Evolutionary conservation across 2,329 filamentous ascomycete genomes (phyloP).

Genomic region (Curvularia sp.): DNA sequence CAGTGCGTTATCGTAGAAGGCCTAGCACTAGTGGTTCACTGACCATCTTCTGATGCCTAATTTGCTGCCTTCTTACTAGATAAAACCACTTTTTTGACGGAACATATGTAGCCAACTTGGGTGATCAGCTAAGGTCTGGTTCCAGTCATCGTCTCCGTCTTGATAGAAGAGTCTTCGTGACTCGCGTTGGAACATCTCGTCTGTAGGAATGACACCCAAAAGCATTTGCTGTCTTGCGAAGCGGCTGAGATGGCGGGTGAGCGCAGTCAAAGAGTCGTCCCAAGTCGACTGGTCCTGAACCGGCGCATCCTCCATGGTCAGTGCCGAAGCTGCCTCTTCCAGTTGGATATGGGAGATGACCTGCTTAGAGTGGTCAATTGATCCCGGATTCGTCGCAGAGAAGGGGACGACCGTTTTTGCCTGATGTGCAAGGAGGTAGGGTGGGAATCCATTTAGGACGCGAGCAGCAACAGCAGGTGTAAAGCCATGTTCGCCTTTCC

Average conservation of each 20-base stretch:
- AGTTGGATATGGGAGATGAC: conserved; percentile 22
- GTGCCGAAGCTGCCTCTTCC: conserved; percentile 4
- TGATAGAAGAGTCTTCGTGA: conserved; percentile 56
- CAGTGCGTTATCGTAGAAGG: neutral
- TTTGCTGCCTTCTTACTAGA: neutral
- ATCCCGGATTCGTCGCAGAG: conserved; percentile 47
- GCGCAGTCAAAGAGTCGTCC: neutral
- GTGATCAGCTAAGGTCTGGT: conserved; percentile 41
- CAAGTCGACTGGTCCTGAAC: conserved; percentile 1
- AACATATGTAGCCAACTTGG: conserved; percentile 15
- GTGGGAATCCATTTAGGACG: conserved; percentile 56
- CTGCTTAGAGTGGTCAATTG: conserved; percentile 32
- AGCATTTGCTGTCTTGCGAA: conserved; percentile 51
- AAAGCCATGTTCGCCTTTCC: conserved; percentile 60
- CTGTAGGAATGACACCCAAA: conserved; percentile 52
- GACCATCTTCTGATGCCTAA: neutral
- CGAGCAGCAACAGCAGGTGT: conserved; percentile 53
- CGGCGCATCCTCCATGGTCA: neutral
- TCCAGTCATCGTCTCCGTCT: conserved; percentile 55
- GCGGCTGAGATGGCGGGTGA: conserved; percentile 53
- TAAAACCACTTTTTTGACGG: conserved; percentile 10
- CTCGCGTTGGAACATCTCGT: conserved; percentile 58
- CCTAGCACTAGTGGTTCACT: neutral
- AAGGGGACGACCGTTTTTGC: conserved; percentile 51
- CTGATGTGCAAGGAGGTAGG: conserved; percentile 56